Base-by-base conservation (phyloP, 495 filamentous ascomycete species). In the Lasiosphaeria miniovina region DNA sequence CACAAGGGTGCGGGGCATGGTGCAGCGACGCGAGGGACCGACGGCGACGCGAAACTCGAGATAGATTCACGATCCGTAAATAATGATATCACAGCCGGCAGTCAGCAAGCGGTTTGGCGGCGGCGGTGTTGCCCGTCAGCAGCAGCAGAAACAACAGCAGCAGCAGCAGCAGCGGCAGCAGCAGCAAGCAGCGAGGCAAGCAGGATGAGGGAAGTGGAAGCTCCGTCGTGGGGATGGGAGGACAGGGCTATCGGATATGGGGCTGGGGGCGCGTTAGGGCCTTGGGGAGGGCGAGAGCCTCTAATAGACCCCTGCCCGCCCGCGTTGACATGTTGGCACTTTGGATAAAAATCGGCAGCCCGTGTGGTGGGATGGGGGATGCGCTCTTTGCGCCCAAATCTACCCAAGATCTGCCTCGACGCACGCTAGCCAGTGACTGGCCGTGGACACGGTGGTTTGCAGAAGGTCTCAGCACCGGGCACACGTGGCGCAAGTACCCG, bases 191-290 rank as follows among this genome's bases (percentile, higher is more conserved):
- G 38, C 32, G 4, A 49, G 45, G 54, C 43, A 49, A 45, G 38
- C 55, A 48, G 36, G 36, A 34, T 41, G 43, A 52, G 45, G 52
- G 52, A 57, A 49, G 51, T 54, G 54, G 54, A 57, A 61, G 24
- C 24, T 34, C 49, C 58, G 54, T 59, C 41, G 52, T 61, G 61
- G 54, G 57, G 55, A 55, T 58, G 64, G 61, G 61, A 52, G 59
- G 64, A 63, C 54, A 57, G 54, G 62, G 58, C 54, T 58, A 59
- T 67, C 64, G 64, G 64, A 61, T 67, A 67, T 67, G 64, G 64
- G 64, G 63, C 55, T 52, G 62, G 50, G 62, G 32, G 31, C 35
- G 24, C n/a, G 48, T 48, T 24, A 46, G 14, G 35, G 43, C 12
- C 8, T 50, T 10, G 15, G 11, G 12, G 49, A 10, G 52, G 51